These are phyloP conservation scores for Striga hermonthica DNA, from an alignment of 305 asterid genomes.

Conservation along the genomic window DNA sequence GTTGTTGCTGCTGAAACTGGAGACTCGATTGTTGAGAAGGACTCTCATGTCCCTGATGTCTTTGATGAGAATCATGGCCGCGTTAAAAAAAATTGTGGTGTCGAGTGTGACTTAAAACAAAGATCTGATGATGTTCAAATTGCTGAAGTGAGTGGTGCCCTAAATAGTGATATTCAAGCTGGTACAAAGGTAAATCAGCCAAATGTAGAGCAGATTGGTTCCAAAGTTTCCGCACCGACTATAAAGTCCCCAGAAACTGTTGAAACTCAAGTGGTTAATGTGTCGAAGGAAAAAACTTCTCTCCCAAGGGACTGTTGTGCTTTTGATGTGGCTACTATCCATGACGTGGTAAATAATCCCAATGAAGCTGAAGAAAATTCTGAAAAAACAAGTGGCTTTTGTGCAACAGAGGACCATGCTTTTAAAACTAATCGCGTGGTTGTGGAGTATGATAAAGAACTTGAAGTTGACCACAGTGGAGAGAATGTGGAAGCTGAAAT, in stretches of 20 bases:
- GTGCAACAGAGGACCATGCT: slow-evolving; percentile 29
- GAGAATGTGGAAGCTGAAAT: background rate
- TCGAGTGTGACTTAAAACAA: background rate
- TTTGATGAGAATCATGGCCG: background rate
- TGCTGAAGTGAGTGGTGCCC: slow-evolving; percentile 25
- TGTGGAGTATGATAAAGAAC: background rate
- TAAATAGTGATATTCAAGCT: slow-evolving; percentile 23
- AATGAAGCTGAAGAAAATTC: slow-evolving; percentile 33
- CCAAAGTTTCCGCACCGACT: background rate
- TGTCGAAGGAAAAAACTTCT: too few relatives aligned
- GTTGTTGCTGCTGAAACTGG: slow-evolving; percentile 30
- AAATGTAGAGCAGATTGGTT: background rate
- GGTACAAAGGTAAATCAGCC: slow-evolving; percentile 27
- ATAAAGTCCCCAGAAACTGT: too few relatives aligned
- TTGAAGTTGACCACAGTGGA: background rate
- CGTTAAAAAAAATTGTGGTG: too few relatives aligned
- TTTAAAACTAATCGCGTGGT: slow-evolving; percentile 24
- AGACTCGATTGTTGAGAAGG: slow-evolving; percentile 32
- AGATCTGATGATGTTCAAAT: slow-evolving; percentile 26
- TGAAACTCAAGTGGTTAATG: too few relatives aligned
- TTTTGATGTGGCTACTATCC: slow-evolving; percentile 23
- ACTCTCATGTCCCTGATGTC: slow-evolving; percentile 25
- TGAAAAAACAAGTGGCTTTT: slow-evolving; percentile 25
- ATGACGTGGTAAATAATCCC: slow-evolving; percentile 23
- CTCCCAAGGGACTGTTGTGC: background rate